phyloP scores from a whole-genome alignment of 371 early-diverging fungal genomes.

The Basidiobolus meristosporus region DNA sequence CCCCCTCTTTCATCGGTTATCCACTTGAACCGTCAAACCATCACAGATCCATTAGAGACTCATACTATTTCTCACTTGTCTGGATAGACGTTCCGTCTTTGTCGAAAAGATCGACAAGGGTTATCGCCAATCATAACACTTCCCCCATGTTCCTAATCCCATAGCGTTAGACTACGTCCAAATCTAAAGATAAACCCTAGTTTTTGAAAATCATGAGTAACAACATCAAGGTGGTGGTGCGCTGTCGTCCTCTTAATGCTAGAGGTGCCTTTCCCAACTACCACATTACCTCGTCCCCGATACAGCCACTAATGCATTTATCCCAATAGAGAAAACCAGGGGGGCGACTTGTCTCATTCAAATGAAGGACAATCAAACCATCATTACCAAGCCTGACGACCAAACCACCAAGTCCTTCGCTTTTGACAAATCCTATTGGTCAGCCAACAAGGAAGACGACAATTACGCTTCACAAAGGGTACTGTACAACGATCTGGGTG shows the following conservation, averaged over 20 bases:
- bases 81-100: too few species aligned
- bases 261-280: conserved; percentile 23
- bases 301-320: background rate
- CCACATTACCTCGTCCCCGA: background rate
- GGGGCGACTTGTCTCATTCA: conserved; percentile 35
- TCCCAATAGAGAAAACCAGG: conserved; percentile 27
- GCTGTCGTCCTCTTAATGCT: conserved; percentile 54
- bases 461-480: conserved; percentile 51
- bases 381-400: conserved; percentile 18
- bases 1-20: too few species aligned
- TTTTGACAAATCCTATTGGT: conserved; percentile 76
- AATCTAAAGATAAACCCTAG: background rate
- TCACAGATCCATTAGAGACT: too few species aligned
- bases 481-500: conserved; percentile 59
- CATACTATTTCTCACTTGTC: too few species aligned
- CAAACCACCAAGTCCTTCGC: conserved; percentile 35
- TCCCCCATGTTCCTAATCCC: background rate
- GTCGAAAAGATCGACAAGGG: too few species aligned
- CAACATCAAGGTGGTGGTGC: conserved; percentile 62
- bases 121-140: background rate
- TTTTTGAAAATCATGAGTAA: conserved; percentile 9
- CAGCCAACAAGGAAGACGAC: conserved; percentile 39
- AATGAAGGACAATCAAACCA: conserved; percentile 53
- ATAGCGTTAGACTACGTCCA: background rate
- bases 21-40: too few species aligned